These are phyloP conservation scores for Chrysoporthe deuterocubensis DNA, from an alignment of 2,329 filamentous ascomycete species.

Conservation along the genomic window DNA sequence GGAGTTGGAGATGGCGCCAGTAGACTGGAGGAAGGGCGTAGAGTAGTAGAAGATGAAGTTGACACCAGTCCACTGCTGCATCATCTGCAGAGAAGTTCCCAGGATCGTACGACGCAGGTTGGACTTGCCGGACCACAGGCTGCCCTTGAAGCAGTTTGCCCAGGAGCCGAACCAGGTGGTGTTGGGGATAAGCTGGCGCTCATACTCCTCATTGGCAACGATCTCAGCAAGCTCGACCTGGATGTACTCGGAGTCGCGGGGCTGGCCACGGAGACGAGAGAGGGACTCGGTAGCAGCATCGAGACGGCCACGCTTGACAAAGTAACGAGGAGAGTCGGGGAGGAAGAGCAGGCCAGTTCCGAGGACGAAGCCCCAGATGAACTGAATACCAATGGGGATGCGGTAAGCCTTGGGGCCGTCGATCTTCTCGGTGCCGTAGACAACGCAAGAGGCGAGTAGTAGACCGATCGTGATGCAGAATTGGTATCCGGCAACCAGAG, in stretches of 20 bases:
- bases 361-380: conserved; percentile 79
- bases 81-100: conserved; percentile 77
- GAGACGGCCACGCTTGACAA: conserved; percentile 75
- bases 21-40: conserved; percentile 80
- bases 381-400: conserved; percentile 80
- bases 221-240: conserved; percentile 82
- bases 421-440: conserved; percentile 70
- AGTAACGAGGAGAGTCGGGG: conserved; percentile 85
- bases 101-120: conserved; percentile 74
- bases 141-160: conserved; percentile 69
- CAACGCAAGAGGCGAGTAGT: conserved; percentile 73
- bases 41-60: conserved; percentile 94
- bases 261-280: conserved; percentile 73
- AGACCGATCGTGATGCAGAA: conserved; percentile 83
- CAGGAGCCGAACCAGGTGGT: conserved; percentile 70
- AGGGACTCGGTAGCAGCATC: conserved; percentile 67
- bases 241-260: conserved; percentile 73
- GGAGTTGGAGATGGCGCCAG: conserved; percentile 74
- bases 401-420: conserved; percentile 71
- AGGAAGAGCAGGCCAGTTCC: conserved; percentile 73
- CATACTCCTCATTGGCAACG: conserved; percentile 86
- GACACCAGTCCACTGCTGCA: conserved; percentile 83
- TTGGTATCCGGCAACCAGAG: conserved; percentile 81
- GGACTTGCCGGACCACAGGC: conserved; percentile 64
- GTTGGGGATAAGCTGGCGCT: conserved; percentile 69